phyloP scores from a whole-genome alignment of 2,329 filamentous ascomycete species.

The Aspergillus sp. region DNA sequence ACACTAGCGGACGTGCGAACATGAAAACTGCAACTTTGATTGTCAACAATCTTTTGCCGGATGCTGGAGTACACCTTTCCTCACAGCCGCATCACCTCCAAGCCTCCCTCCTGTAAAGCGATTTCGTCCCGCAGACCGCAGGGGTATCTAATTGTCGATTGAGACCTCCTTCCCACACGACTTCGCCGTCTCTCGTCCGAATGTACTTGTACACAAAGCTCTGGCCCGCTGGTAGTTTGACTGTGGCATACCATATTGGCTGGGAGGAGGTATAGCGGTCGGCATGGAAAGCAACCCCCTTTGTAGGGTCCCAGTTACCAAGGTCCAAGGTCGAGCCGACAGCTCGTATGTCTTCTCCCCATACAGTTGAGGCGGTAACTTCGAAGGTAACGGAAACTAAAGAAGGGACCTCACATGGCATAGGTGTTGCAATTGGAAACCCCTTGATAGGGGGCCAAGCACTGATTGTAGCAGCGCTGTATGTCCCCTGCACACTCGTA shows the following conservation, averaged over 20 bases:
- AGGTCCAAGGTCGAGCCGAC: constrained; percentile 60
- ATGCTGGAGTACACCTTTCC: neutral
- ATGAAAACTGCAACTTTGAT: neutral
- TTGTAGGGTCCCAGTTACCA: constrained; percentile 61
- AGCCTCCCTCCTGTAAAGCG: constrained; percentile 35
- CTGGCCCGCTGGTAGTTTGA: constrained; percentile 57
- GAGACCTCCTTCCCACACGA: constrained; percentile 64
- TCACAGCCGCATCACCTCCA: constrained; percentile 31
- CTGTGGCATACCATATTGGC: constrained; percentile 60
- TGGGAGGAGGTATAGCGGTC: constrained; percentile 58
- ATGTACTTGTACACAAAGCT: constrained; percentile 69
- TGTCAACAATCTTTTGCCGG: neutral
- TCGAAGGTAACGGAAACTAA: constrained; percentile 64
- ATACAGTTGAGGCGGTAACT: constrained; percentile 56
- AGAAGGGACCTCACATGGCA: constrained; percentile 23
- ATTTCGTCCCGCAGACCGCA: constrained; percentile 32
- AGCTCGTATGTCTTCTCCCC: constrained; percentile 66
- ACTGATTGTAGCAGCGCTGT: constrained; percentile 32
- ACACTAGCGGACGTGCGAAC: neutral
- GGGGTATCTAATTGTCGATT: constrained; percentile 45
- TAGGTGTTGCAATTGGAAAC: constrained; percentile 14
- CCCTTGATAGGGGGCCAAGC: constrained; percentile 31
- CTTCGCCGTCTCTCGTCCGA: constrained; percentile 55
- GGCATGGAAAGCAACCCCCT: constrained; percentile 59
- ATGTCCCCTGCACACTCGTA: constrained; percentile 35